A percentile compares a stretch with the other conserved stretches of the same genome.
Conservation (phyloP, 2,329 filamentous ascomycete genomes). For the Talaromyces sp. region DNA sequence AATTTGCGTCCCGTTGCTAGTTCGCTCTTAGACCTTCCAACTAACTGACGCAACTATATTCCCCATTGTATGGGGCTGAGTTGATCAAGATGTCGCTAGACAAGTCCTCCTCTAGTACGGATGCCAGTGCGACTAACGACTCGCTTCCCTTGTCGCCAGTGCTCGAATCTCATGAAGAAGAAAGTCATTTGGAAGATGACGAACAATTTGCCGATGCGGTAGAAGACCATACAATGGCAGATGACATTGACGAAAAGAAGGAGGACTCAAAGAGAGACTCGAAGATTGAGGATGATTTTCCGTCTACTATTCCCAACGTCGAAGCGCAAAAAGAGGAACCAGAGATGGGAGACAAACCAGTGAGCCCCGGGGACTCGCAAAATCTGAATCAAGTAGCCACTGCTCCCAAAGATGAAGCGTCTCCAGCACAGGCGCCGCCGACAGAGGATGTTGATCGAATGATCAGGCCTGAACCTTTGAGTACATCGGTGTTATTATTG, state of each 20-base stretch:
- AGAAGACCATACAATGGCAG: conserved; percentile 2
- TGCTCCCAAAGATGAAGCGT: not conserved
- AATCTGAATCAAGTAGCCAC: not conserved
- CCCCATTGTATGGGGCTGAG: not conserved
- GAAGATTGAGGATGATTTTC: conserved; percentile 13
- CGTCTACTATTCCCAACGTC: not conserved
- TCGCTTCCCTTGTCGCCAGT: conserved; percentile 8
- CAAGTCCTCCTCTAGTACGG: not conserved
- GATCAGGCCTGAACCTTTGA: conserved; percentile 16
- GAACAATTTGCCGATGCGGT: conserved; percentile 11
- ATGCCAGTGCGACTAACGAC: not conserved
- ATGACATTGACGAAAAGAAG: conserved; percentile 2
- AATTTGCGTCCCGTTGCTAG: not conserved
- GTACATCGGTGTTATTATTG: conserved; percentile 15
- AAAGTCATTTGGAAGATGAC: conserved; percentile 8
- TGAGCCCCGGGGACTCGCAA: not conserved
- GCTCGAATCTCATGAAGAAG: conserved; percentile 11
- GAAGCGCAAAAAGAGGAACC: conserved; percentile 5
- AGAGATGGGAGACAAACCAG: conserved; percentile 1
- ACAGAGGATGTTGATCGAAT: not conserved
- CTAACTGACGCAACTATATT: not conserved
- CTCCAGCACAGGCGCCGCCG: not conserved
- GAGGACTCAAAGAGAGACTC: conserved; percentile 12
- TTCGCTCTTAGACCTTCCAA: not conserved
- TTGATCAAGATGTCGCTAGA: conserved; percentile 5